Evolutionary conservation across 176 grass and related monocot genomes (phyloP), one percentile per base, ranked within the genome.

Genomic region (Oryza meyeriana): DNA sequence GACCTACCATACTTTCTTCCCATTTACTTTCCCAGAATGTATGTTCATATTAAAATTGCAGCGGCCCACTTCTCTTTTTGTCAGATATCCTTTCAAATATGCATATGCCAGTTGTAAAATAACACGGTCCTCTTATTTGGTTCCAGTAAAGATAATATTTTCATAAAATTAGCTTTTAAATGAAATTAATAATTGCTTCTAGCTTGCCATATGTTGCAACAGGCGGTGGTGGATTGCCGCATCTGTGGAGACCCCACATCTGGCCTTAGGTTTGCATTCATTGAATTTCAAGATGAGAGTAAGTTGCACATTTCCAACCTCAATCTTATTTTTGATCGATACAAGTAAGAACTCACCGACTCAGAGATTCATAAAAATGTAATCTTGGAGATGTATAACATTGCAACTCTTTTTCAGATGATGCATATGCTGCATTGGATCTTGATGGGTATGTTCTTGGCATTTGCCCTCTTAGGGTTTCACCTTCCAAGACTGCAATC

Each of bases 221-320:
- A 87, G 89, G 85, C 81, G 9, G 52, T 87, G 12, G 52, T 91
- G 55, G 85, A 91, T 66, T 91, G 89, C 33, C 89, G 89, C 62
- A 59, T 91, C 20, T 91, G 85, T 61, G 85, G 89, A 40, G 76
- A 91, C 8, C 42, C 57, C 18, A 73, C 20, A 18, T 84, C 71
- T 38, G 48, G 61, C 33, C 81, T 87, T 50, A 77, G 89, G n/a
- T 91, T 81, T 72, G 85, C 76, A 34, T 91, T 91, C 50, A 24
- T 91, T 47, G 89, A 91, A 33, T 57, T 87, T 72, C 63, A 81
- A 32, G 16, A 26, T 52, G 84, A 86, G 45, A 24, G 88, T 86
- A 86, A 77, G 71, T 81, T 52, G 6, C 8, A 12, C 14, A 64
- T 82, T 82, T 24, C 27, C 61, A 2, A 62, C 27, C 11, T 14